These are phyloP conservation scores for Neonectria magnoliae DNA, from an alignment of 2,329 filamentous ascomycete genomes.

Conservation along the genomic window DNA sequence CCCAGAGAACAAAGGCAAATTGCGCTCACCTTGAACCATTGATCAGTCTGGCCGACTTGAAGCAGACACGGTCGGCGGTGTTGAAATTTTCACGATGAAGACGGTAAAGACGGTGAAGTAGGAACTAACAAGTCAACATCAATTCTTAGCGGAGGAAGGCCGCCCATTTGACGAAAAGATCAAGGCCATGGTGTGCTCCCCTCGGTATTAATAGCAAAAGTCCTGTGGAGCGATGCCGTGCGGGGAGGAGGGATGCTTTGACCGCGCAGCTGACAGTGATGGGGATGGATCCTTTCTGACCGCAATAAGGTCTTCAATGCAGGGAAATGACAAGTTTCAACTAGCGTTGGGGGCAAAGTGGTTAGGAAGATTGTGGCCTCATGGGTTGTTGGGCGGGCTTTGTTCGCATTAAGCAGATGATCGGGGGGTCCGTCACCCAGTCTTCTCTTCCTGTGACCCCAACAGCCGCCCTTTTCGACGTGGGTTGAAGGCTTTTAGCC, in stretches of 20 bases:
- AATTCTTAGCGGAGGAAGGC: constrained; percentile 18
- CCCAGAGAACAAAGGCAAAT: background rate
- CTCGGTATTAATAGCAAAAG: constrained; percentile 29
- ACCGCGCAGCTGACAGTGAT: constrained; percentile 40
- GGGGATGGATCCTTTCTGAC: constrained; percentile 37
- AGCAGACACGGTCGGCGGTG: constrained; percentile 7
- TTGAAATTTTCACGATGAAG: background rate
- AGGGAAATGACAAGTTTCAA: constrained; percentile 25
- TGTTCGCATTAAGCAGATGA: background rate
- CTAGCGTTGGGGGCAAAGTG: constrained; percentile 25
- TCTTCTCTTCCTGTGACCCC: constrained; percentile 36
- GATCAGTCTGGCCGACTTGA: constrained; percentile 20
- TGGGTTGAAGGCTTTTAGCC: constrained; percentile 24
- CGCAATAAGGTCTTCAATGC: constrained; percentile 38
- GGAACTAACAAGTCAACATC: constrained; percentile 7
- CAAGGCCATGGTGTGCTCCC: constrained; percentile 31
- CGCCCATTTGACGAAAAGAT: constrained; percentile 5
- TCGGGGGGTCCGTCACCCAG: constrained; percentile 24
- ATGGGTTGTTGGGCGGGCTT: constrained; percentile 19
- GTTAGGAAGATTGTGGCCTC: constrained; percentile 24
- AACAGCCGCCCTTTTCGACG: constrained; percentile 28
- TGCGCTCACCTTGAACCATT: constrained; percentile 18
- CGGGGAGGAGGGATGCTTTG: constrained; percentile 36
- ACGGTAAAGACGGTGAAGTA: constrained; percentile 16
- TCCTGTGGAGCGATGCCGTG: constrained; percentile 39